Percentiles rank a stretch among this genome's conserved stretches.
phyloP scores from a whole-genome alignment of 1,139 yeast genomes.

The Geotrichum siamense region DNA sequence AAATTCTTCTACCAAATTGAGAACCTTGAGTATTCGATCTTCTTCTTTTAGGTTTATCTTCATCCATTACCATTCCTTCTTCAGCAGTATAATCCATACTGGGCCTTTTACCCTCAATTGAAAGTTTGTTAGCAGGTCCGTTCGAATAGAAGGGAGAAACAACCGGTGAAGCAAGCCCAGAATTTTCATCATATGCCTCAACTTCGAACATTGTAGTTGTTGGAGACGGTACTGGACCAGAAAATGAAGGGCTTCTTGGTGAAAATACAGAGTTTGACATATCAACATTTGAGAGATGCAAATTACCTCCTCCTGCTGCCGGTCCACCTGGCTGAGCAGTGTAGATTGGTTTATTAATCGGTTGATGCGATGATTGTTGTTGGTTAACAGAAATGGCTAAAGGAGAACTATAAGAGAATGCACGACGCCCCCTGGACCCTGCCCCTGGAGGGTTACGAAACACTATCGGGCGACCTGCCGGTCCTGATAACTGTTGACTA shows the following conservation, averaged over 20 bases:
- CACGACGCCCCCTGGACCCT: slow-evolving; percentile 8
- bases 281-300: slow-evolving; percentile 11
- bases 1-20: slow-evolving; percentile 7
- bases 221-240: slow-evolving; percentile 10
- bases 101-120: slow-evolving; percentile 16
- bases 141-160: slow-evolving; percentile 16
- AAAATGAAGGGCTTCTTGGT: slow-evolving; percentile 13
- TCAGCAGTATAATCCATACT: slow-evolving; percentile 11
- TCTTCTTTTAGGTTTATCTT: slow-evolving; percentile 14
- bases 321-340: no score
- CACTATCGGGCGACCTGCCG: no score
- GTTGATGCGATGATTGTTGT: slow-evolving; percentile 4
- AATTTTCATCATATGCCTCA: slow-evolving; percentile 10
- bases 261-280: slow-evolving; percentile 8
- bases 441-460: slow-evolving; percentile 8
- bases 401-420: slow-evolving; percentile 11
- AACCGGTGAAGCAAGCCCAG: slow-evolving; percentile 16
- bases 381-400: slow-evolving; percentile 8
- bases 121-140: slow-evolving; percentile 13
- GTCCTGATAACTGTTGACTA: no score
- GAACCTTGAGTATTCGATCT: slow-evolving; percentile 14
- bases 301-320: no score
- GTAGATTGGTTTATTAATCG: slow-evolving; percentile 2
- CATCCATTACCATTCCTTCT: slow-evolving; percentile 7
- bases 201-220: slow-evolving; percentile 12